Conservation (phyloP, 2,329 filamentous ascomycete genomes). For the Fonsecaea multimorphosa region DNA sequence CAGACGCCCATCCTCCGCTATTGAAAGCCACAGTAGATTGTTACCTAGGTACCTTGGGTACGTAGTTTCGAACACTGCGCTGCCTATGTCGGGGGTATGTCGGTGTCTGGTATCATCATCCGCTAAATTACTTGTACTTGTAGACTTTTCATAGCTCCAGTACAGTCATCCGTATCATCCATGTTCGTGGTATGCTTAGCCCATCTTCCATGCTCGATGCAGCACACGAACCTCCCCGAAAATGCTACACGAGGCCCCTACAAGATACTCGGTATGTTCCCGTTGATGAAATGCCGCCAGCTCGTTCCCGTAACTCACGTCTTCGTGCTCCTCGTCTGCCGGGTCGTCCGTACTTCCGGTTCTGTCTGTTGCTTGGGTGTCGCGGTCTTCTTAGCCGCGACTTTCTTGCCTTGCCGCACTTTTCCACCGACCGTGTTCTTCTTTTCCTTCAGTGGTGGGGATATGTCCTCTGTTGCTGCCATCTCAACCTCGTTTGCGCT, state of each 20-base stretch:
- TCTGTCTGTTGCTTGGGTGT: conserved; percentile 15
- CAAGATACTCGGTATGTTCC: neutral
- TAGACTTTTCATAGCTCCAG: neutral
- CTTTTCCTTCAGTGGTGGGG: conserved; percentile 18
- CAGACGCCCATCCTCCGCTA: neutral
- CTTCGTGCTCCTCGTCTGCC: conserved; percentile 28
- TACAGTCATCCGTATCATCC: neutral
- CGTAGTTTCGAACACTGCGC: neutral
- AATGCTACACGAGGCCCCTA: neutral
- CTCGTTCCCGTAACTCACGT: conserved; percentile 6
- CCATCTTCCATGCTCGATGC: neutral
- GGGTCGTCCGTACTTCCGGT: conserved; percentile 14
- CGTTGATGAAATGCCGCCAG: neutral
- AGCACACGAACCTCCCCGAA: neutral
- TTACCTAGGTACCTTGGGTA: no score
- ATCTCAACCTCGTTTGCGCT: conserved; percentile 9
- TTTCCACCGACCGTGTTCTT: conserved; percentile 9
- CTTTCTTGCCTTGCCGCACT: conserved; percentile 9
- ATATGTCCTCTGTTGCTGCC: conserved; percentile 15
- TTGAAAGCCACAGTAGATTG: no score
- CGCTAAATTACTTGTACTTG: neutral
- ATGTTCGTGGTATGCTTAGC: neutral
- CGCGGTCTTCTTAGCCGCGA: conserved; percentile 1
- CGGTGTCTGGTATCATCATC: neutral
- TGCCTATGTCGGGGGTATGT: neutral